Evolutionary conservation across 2,329 filamentous ascomycete genomes (phyloP).

Genomic region (Rutstroemia sp.): DNA sequence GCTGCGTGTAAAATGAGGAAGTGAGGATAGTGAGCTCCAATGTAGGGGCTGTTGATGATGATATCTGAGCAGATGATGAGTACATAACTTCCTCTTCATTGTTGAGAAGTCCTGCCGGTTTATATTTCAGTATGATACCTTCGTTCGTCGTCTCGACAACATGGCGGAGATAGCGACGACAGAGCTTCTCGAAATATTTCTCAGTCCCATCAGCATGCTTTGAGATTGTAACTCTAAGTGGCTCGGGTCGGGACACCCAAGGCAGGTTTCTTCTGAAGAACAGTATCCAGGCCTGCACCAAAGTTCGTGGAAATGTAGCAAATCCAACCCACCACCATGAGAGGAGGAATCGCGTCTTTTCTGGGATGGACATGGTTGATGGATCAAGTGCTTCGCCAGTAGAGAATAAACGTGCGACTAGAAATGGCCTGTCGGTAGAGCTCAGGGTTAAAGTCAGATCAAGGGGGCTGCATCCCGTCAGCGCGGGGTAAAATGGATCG

Average conservation of each 20-base stretch:
- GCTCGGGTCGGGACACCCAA: conserved; percentile 60
- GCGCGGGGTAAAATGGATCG: conserved; percentile 39
- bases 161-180: conserved; percentile 40
- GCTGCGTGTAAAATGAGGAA: conserved; percentile 59
- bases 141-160: conserved; percentile 41
- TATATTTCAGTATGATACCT: conserved; percentile 45
- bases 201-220: conserved; percentile 47
- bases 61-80: conserved; percentile 27
- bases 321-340: conserved; percentile 63
- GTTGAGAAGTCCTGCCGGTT: conserved; percentile 41
- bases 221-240: conserved; percentile 46
- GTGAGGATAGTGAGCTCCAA: conserved; percentile 53
- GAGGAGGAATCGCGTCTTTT: conserved; percentile 41
- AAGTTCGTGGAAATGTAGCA: conserved; percentile 57
- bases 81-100: conserved; percentile 33
- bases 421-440: conserved; percentile 49
- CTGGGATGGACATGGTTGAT: conserved; percentile 33
- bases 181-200: conserved; percentile 37
- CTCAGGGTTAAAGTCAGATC: conserved; percentile 58
- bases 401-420: conserved; percentile 54
- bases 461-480: conserved; percentile 47
- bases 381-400: conserved; percentile 44
- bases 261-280: conserved; percentile 50
- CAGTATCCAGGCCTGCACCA: conserved; percentile 50
- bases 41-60: conserved; percentile 19